Percentiles rank a stretch among this genome's conserved stretches.
phyloP scores from a whole-genome alignment of 2,329 filamentous ascomycete species.

The Hymenotorrendiella dingleyae region DNA sequence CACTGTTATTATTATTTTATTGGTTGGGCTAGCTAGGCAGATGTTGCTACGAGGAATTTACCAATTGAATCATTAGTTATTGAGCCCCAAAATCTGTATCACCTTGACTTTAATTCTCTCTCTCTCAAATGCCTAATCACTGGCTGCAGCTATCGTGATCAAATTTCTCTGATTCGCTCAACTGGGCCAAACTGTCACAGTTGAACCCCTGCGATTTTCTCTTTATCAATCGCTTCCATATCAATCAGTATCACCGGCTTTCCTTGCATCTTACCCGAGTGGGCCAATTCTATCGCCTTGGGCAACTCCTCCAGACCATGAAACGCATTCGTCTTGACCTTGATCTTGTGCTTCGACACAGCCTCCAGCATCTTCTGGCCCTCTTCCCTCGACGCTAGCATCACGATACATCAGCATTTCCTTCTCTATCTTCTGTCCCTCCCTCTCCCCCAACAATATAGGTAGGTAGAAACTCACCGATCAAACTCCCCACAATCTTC shows the following conservation, averaged over 20 bases:
- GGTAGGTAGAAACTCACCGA: slow-evolving; percentile 5
- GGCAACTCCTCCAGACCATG: slow-evolving; percentile 45
- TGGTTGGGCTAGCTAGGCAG: not conserved
- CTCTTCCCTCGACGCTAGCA: slow-evolving; percentile 37
- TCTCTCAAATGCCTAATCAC: not conserved
- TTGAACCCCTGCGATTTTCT: slow-evolving; percentile 18
- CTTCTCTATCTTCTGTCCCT: too few species aligned
- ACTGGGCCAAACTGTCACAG: slow-evolving; percentile 10
- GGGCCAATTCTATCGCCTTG: slow-evolving; percentile 43
- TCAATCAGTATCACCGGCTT: slow-evolving; percentile 50
- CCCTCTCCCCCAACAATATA: too few species aligned
- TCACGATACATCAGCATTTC: too few species aligned
- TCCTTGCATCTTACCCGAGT: slow-evolving; percentile 47
- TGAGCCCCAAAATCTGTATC: too few species aligned
- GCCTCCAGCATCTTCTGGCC: slow-evolving; percentile 42
- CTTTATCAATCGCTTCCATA: slow-evolving; percentile 28
- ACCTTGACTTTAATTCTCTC: too few species aligned
- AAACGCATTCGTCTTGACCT: slow-evolving; percentile 45
- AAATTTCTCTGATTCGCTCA: too few species aligned
- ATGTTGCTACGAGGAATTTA: not conserved
- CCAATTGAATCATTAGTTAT: too few species aligned
- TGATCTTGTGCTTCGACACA: slow-evolving; percentile 41
- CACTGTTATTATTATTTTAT: too few species aligned
- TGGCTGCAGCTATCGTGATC: too few species aligned
- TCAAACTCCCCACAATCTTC: slow-evolving; percentile 40